phyloP scores from a whole-genome alignment of 805 yeast genomes.

The Sugiyamaella chiloensis region DNA sequence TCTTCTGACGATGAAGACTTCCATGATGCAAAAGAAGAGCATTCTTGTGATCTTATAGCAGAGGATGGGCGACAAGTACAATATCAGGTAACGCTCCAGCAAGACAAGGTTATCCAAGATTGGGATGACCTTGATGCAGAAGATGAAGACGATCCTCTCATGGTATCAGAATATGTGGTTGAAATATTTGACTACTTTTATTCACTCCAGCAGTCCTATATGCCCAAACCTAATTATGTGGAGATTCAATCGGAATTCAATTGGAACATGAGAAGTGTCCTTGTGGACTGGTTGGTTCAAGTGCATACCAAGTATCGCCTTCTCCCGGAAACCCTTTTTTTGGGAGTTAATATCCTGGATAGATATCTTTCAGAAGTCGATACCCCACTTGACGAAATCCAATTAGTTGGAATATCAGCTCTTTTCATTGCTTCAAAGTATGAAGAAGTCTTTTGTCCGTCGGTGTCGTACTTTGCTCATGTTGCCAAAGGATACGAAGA shows the following conservation, averaged over 20 bases:
- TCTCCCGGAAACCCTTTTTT: slow-evolving; percentile 78
- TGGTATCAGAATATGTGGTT: slow-evolving; percentile 89
- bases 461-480: slow-evolving; percentile 79
- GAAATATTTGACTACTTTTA: slow-evolving; percentile 82
- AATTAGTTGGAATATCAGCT: slow-evolving; percentile 80
- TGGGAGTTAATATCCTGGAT: slow-evolving; percentile 85
- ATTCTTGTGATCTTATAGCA: too few relatives aligned
- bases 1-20: slow-evolving; percentile 2
- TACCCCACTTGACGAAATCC: slow-evolving; percentile 75
- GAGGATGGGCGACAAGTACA: too few relatives aligned
- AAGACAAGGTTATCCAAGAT: background rate
- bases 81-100: background rate
- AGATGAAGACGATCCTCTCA: slow-evolving; percentile 48
- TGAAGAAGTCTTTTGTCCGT: slow-evolving; percentile 88
- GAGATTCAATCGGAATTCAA: slow-evolving; percentile 61
- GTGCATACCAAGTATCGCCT: slow-evolving; percentile 81
- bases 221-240: slow-evolving; percentile 59
- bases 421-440: slow-evolving; percentile 88
- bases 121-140: slow-evolving; percentile 36
- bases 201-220: slow-evolving; percentile 64
- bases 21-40: background rate
- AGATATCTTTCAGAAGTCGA: slow-evolving; percentile 72
- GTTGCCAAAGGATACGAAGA: slow-evolving; percentile 83
- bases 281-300: slow-evolving; percentile 93
- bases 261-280: slow-evolving; percentile 79